Conservation (phyloP, 2,329 filamentous ascomycete species). For the Aspergillus intermedius region DNA sequence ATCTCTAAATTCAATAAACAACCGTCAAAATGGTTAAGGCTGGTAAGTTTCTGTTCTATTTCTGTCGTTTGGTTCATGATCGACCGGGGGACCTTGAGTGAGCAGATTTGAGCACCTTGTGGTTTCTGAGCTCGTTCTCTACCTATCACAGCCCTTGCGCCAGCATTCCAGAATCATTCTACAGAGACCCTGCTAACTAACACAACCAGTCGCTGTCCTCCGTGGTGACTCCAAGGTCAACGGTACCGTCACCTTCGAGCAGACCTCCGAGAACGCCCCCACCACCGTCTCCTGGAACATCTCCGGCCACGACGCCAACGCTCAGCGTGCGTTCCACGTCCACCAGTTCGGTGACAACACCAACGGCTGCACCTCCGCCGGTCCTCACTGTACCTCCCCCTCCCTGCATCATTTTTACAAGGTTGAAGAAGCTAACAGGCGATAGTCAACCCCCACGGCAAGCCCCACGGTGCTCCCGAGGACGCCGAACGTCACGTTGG, state of each 20-base stretch:
- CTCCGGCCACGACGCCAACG: constrained; percentile 84
- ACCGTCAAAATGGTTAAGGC: constrained; percentile 92
- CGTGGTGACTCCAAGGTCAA: constrained; percentile 95
- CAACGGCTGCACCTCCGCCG: constrained; percentile 98
- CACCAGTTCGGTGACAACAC: constrained; percentile 99
- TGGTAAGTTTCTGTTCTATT: constrained; percentile 54
- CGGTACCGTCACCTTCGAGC: constrained; percentile 93
- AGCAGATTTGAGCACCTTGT: constrained; percentile 41
- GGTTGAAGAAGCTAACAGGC: constrained; percentile 1
- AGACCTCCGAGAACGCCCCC: constrained; percentile 70
- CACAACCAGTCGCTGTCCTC: constrained; percentile 73
- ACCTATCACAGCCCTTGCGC: constrained; percentile 23
- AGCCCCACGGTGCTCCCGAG: constrained; percentile 80
- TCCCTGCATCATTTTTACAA: not conserved
- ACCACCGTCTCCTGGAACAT: constrained; percentile 93
- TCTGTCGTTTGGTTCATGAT: constrained; percentile 22
- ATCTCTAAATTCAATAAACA: constrained; percentile 34
- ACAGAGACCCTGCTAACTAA: constrained; percentile 3
- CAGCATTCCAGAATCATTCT: not conserved
- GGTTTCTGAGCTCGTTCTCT: constrained; percentile 8
- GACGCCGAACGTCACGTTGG: constrained; percentile 89
- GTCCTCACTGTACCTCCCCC: constrained; percentile 77
- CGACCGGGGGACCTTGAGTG: constrained; percentile 31
- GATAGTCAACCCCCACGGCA: constrained; percentile 87
- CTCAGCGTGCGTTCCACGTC: constrained; percentile 96